Conservation (phyloP, 495 filamentous ascomycete genomes). For the Penicillium verhagenii region DNA sequence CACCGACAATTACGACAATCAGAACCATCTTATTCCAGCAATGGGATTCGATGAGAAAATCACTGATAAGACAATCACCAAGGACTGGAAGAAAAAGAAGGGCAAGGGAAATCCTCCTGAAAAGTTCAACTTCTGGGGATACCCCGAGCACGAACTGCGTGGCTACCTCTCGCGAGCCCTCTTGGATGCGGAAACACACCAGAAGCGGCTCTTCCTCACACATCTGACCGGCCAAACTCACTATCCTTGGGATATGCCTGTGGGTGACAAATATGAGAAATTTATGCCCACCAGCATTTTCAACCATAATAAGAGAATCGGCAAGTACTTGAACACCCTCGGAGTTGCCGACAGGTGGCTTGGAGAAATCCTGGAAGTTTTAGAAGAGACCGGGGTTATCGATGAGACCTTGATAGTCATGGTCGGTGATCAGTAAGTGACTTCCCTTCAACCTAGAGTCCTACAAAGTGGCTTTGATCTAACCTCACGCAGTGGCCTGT, state of each 20-base stretch:
- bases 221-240: constrained; percentile 45
- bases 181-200: constrained; percentile 29
- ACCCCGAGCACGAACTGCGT: constrained; percentile 37
- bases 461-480: neutral
- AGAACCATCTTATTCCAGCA: constrained; percentile 21
- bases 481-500: constrained; percentile 21
- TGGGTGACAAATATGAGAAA: constrained; percentile 28
- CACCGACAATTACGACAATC: constrained; percentile 26
- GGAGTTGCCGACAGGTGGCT: constrained; percentile 40
- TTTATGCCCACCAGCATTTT: constrained; percentile 24
- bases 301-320: constrained; percentile 21
- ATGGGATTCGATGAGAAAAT: constrained; percentile 35
- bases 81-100: constrained; percentile 24
- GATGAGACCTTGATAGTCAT: constrained; percentile 44
- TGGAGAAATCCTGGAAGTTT: constrained; percentile 28
- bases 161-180: constrained; percentile 38
- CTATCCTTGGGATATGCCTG: constrained; percentile 40
- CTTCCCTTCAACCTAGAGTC: neutral
- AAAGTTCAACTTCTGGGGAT: constrained; percentile 44
- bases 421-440: constrained; percentile 45
- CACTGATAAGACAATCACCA: constrained; percentile 28
- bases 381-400: constrained; percentile 39
- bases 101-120: constrained; percentile 14
- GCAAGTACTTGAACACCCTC: constrained; percentile 41
- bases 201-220: constrained; percentile 40